These are phyloP conservation scores for Phytophthora sp. DNA, from an alignment of 352 stramenopile species.

Conservation along the genomic window DNA sequence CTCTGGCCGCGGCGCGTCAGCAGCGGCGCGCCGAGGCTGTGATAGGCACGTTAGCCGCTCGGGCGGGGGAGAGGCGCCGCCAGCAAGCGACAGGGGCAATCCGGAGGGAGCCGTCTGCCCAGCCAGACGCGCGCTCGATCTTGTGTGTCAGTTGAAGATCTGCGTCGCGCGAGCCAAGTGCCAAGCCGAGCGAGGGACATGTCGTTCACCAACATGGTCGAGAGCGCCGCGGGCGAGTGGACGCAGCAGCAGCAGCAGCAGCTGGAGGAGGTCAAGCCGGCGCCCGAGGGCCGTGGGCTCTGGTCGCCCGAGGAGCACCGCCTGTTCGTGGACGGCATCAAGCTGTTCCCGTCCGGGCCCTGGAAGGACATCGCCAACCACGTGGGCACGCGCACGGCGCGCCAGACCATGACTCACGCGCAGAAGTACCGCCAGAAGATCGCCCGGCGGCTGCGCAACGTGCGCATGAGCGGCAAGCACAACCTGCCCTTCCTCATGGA, in stretches of 20 bases:
- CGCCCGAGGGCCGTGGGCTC: conserved; percentile 61
- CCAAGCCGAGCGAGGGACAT: conserved; percentile 18
- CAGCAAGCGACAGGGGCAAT: conserved; percentile 30
- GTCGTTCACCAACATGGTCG: conserved; percentile 41
- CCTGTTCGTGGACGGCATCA: conserved; percentile 79
- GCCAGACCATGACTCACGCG: conserved; percentile 84
- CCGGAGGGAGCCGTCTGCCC: conserved; percentile 11
- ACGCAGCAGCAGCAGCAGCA: conserved; percentile 27
- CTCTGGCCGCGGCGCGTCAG: conserved; percentile 33
- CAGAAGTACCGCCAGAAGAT: conserved; percentile 90
- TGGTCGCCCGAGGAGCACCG: conserved; percentile 80
- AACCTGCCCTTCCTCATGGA: conserved; percentile 74
- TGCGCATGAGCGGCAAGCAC: conserved; percentile 70
- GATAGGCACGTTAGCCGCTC: conserved; percentile 27
- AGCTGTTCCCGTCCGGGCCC: conserved; percentile 72
- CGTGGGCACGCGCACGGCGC: conserved; percentile 72
- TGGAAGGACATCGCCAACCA: conserved; percentile 84
- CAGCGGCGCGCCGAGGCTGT: conserved; percentile 11
- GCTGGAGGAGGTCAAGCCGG: conserved; percentile 37
- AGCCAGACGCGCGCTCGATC: conserved; percentile 17
- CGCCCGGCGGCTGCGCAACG: conserved; percentile 68
- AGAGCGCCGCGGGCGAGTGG: conserved; percentile 31
- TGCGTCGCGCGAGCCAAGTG: conserved; percentile 41
- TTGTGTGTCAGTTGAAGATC: conserved; percentile 70
- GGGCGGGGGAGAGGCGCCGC: conserved; percentile 14